Conservation (phyloP, 805 yeast species). For the Candida xyloterini region DNA sequence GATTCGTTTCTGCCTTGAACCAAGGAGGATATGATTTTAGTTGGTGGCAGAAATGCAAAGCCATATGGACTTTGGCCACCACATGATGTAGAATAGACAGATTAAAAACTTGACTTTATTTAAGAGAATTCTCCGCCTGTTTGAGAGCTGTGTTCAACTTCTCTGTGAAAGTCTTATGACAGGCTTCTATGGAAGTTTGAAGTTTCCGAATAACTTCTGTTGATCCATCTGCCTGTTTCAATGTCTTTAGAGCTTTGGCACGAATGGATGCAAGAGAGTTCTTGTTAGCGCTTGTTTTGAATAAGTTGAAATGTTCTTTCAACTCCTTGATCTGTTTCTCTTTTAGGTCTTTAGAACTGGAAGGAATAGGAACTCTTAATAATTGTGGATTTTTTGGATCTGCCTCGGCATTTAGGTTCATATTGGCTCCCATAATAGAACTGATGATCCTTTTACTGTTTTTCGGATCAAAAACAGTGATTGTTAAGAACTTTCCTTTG, state of each 20-base stretch:
- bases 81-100: slow-evolving; percentile 27
- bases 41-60: slow-evolving; percentile 62
- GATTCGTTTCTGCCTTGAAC: slow-evolving; percentile 76
- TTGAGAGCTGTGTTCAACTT: slow-evolving; percentile 57
- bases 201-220: slow-evolving; percentile 53
- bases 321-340: slow-evolving; percentile 51
- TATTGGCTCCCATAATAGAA: slow-evolving; percentile 61
- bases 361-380: slow-evolving; percentile 71
- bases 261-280: slow-evolving; percentile 57
- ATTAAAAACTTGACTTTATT: slow-evolving; percentile 11
- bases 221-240: slow-evolving; percentile 46
- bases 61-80: slow-evolving; percentile 52
- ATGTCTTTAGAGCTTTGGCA: slow-evolving; percentile 51
- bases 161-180: slow-evolving; percentile 62
- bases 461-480: slow-evolving; percentile 87
- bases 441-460: slow-evolving; percentile 67
- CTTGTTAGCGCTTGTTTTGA: slow-evolving; percentile 47
- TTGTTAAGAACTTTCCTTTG: slow-evolving; percentile 64
- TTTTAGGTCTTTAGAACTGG: slow-evolving; percentile 67
- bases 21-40: slow-evolving; percentile 79
- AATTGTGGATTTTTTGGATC: slow-evolving; percentile 72
- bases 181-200: slow-evolving; percentile 60
- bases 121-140: slow-evolving; percentile 43
- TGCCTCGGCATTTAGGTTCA: slow-evolving; percentile 77
- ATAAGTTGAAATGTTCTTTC: slow-evolving; percentile 64